A percentile compares a stretch with the other conserved stretches of the same genome.
phyloP scores from a whole-genome alignment of 2,329 filamentous ascomycete genomes.

The Xylariaceae sp. region DNA sequence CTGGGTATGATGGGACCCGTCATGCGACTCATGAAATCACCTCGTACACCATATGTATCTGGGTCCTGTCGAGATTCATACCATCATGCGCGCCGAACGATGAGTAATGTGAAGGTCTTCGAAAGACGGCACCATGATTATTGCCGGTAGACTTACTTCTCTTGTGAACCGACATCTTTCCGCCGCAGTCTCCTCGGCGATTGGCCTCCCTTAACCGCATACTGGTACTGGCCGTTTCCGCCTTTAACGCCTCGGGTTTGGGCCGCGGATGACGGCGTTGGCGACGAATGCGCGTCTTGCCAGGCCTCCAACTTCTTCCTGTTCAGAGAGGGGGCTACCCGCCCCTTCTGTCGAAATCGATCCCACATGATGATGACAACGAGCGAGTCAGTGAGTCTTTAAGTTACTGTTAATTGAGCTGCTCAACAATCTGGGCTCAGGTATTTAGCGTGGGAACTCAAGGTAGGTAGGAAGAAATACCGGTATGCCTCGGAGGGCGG shows the following conservation, averaged over 20 bases:
- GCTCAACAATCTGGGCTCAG: background rate
- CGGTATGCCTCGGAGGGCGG: background rate
- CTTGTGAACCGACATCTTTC: constrained; percentile 30
- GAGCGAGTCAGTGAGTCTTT: background rate
- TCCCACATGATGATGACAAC: constrained; percentile 35
- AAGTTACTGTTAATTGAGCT: background rate
- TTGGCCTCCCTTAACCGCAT: constrained; percentile 37
- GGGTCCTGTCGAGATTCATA: too few species aligned
- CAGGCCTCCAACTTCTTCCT: constrained; percentile 34
- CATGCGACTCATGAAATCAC: background rate
- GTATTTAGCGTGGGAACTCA: background rate
- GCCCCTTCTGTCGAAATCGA: constrained; percentile 33
- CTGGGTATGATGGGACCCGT: background rate
- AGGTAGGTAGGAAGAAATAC: background rate
- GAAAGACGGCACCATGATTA: background rate
- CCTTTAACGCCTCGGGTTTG: constrained; percentile 25
- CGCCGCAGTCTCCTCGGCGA: constrained; percentile 33
- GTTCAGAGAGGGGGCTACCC: constrained; percentile 20
- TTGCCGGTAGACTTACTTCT: constrained; percentile 28
- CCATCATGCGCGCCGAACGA: too few species aligned
- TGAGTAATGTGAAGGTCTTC: background rate
- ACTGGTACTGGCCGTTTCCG: constrained; percentile 36
- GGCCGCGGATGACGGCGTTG: constrained; percentile 19
- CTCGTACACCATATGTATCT: background rate
- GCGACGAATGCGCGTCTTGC: constrained; percentile 30